phyloP scores from a whole-genome alignment of 371 early-diverging fungal genomes.

The Apophysomyces elegans region DNA sequence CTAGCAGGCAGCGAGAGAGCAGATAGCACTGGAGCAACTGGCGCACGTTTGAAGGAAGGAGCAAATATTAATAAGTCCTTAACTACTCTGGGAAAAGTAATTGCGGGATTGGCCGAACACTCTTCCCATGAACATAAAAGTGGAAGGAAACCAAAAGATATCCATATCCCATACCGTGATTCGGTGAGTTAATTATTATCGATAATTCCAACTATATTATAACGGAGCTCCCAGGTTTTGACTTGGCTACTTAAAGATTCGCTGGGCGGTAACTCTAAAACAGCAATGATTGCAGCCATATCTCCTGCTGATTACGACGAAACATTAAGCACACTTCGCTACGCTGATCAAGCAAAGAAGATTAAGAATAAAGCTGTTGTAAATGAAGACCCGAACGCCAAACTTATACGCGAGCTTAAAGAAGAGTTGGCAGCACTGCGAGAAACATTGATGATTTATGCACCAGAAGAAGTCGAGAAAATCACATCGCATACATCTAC shows the following conservation, averaged over 20 bases:
- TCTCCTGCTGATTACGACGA: slow-evolving; percentile 82
- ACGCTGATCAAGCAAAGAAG: slow-evolving; percentile 89
- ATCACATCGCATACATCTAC: slow-evolving; percentile 47
- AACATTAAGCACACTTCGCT: slow-evolving; percentile 91
- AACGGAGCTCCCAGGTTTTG: slow-evolving; percentile 45
- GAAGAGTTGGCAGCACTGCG: slow-evolving; percentile 75
- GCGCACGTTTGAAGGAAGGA: slow-evolving; percentile 95
- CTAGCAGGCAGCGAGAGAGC: slow-evolving; percentile 96
- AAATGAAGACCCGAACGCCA: slow-evolving; percentile 85
- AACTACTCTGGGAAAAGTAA: slow-evolving; percentile 95
- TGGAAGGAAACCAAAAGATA: slow-evolving; percentile 45
- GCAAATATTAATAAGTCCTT: slow-evolving; percentile 97
- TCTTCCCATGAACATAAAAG: slow-evolving; percentile 28
- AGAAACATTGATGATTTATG: slow-evolving; percentile 43
- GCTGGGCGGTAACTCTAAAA: slow-evolving; percentile 89
- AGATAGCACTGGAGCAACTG: slow-evolving; percentile 93
- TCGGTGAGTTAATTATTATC: slow-evolving; percentile 54
- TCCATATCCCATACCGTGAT: slow-evolving; percentile 83
- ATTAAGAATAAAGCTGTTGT: slow-evolving; percentile 89
- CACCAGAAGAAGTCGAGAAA: slow-evolving; percentile 11
- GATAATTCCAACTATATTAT: neutral
- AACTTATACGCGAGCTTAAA: slow-evolving; percentile 79
- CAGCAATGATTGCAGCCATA: slow-evolving; percentile 88
- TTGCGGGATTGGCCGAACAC: slow-evolving; percentile 87
- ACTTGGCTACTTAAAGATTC: slow-evolving; percentile 95